Evolutionary conservation across 2,329 filamentous ascomycete species (phyloP), one percentile per base, ranked within the genome.

Genomic region (Didymella sp.): DNA sequence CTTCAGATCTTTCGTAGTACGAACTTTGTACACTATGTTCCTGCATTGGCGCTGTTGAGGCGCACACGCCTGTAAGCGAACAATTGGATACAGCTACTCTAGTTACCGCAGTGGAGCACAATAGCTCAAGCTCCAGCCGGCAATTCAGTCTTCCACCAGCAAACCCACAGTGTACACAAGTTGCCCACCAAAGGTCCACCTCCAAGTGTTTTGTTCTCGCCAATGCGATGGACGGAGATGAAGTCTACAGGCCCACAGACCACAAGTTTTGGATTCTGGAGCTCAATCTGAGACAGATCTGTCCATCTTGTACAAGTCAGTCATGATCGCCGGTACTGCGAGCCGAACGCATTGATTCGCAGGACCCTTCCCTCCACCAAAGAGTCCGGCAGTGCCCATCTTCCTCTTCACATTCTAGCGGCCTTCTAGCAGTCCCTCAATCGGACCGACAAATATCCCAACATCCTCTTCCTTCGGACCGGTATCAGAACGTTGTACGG

Each of bases 21-120:
- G n/a, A n/a, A n/a, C n/a, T n/a, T 48, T 33, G 22, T 46, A 38
- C 40, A 44, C 42, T 31, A 25, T 25, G 35, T 47, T 60, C 42
- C 51, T 58, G 50, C 50, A 41, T 52, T 49, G 37, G 46, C 46
- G 49, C 44, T 47, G 38, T 33, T 42, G 45, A 45, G 38, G 21
- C 17, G 40, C 35, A 44, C 55, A 15, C 28, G 22, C 40, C 19
- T 37, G 15, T 15, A 47, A 47, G 45, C 40, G 45, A 53, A 40
- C 17, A 35, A 33, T 35, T 45, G 27, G 49, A 17, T 24, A 49
- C 22, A 37, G 5, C 49, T 53, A 53, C 33, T 28, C 44, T 58
- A 53, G 55, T 27, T 46, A 58, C 55, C 55, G 50, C 24, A 45
- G 55, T 58, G 55, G 55, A 53, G 44, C 27, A 41, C 24, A 24